Evolutionary conservation across 202 grass and related monocot genomes (phyloP).

Genomic region (Panicum virgatum): DNA sequence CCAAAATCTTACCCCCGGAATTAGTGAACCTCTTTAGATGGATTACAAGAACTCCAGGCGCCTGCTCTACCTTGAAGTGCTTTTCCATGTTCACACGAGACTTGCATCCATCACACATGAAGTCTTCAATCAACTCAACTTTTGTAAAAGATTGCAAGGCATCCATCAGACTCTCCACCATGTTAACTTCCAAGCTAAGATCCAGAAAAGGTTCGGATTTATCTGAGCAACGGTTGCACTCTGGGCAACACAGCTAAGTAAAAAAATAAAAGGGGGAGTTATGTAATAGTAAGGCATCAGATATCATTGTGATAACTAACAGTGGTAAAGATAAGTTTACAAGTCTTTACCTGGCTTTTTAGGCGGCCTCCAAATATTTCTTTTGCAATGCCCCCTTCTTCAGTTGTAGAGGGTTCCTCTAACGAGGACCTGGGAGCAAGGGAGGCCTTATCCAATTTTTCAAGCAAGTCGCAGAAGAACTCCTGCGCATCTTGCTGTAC

Average conservation of each 20-base stretch:
- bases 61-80: conserved; percentile 46
- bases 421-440: background rate
- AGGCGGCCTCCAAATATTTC: conserved; percentile 46
- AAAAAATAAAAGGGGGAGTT: background rate
- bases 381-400: conserved; percentile 29
- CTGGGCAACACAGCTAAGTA: conserved; percentile 44
- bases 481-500: conserved; percentile 54
- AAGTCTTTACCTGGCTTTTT: conserved; percentile 39
- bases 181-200: conserved; percentile 51
- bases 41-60: conserved; percentile 54
- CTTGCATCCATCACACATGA: conserved; percentile 49
- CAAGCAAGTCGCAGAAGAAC: conserved; percentile 47
- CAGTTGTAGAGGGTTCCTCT: conserved; percentile 11
- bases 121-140: conserved; percentile 45
- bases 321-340: background rate
- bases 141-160: conserved; percentile 53
- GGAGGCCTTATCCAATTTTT: conserved; percentile 38
- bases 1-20: conserved; percentile 29
- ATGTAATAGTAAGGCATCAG: background rate
- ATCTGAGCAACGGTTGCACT: conserved; percentile 44
- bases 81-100: conserved; percentile 49
- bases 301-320: background rate
- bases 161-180: conserved; percentile 34
- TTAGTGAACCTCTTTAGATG: conserved; percentile 54
- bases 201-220: conserved; percentile 50